Conservation (phyloP, 2,329 filamentous ascomycete species). For the Chaetoscypha palmicola region DNA sequence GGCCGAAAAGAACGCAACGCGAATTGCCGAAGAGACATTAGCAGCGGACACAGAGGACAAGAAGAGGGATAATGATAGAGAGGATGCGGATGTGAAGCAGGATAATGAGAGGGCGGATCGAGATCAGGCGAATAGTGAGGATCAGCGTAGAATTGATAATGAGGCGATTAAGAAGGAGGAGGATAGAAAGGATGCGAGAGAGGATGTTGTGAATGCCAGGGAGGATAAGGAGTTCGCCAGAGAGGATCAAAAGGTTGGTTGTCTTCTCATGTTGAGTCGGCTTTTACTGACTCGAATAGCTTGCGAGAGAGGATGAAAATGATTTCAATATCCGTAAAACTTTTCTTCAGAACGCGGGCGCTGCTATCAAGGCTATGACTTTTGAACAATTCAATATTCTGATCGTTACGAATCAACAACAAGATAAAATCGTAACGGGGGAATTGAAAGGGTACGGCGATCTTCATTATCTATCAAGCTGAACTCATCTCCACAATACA, state of each 20-base stretch:
- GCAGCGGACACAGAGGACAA: too few relatives aligned
- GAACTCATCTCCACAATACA: neutral
- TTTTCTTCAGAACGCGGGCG: neutral
- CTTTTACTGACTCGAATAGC: neutral
- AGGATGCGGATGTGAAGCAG: neutral
- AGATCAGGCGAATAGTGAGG: neutral
- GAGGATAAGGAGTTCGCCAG: neutral
- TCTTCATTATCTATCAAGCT: neutral
- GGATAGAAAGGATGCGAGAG: neutral
- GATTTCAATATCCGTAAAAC: neutral
- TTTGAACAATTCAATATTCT: conserved; percentile 1
- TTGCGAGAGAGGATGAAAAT: neutral
- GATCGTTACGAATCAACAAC: neutral
- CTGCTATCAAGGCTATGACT: conserved; percentile 1
- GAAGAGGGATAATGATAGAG: too few relatives aligned
- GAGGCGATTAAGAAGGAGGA: neutral
- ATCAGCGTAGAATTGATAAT: conserved; percentile 1
- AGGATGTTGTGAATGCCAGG: neutral
- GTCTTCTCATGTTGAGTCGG: neutral
- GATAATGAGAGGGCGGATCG: neutral
- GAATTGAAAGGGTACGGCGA: neutral
- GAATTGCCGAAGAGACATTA: too few relatives aligned
- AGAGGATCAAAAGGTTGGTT: neutral
- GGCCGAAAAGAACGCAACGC: too few relatives aligned
- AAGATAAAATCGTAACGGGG: neutral